phyloP scores from a whole-genome alignment of 345 rosid species.

The Cochlearia excelsa region DNA sequence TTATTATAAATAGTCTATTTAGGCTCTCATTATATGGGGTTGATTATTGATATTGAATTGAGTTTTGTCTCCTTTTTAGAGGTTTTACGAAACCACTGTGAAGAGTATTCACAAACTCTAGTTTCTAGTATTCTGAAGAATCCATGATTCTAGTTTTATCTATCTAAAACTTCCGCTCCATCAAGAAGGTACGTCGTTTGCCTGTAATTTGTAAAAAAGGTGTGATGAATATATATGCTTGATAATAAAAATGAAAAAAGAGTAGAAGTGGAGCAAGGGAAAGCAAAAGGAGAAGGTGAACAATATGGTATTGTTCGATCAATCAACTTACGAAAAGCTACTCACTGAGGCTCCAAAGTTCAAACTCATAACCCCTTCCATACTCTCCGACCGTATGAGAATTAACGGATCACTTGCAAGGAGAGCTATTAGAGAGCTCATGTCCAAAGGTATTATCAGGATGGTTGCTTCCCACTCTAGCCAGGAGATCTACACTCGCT shows the following conservation, averaged over 20 bases:
- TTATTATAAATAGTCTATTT: too few relatives aligned
- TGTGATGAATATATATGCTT: too few relatives aligned
- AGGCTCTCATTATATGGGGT: too few relatives aligned
- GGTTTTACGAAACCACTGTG: too few relatives aligned
- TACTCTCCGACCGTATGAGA: conserved; percentile 81
- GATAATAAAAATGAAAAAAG: neutral
- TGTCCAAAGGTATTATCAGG: conserved; percentile 67
- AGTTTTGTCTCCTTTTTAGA: too few relatives aligned
- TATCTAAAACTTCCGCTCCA: too few relatives aligned
- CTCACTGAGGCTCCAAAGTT: conserved; percentile 72
- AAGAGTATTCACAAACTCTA: too few relatives aligned
- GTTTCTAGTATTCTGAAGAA: too few relatives aligned
- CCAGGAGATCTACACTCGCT: conserved; percentile 77
- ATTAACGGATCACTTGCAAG: conserved; percentile 61
- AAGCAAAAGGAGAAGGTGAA: conserved; percentile 95
- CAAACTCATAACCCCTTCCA: conserved; percentile 81
- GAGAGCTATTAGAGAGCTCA: conserved; percentile 62
- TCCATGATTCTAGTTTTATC: too few relatives aligned
- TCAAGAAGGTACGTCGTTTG: conserved; percentile 55
- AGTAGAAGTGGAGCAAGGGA: conserved; percentile 86
- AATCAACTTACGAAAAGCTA: conserved; percentile 77
- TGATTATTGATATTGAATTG: too few relatives aligned
- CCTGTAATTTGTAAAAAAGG: too few relatives aligned
- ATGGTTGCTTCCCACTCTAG: conserved; percentile 63
- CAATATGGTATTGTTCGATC: conserved; percentile 89